Percentiles rank a stretch among this genome's conserved stretches.
phyloP scores from a whole-genome alignment of 805 yeast genomes.

The Lachancea dasiensis region DNA sequence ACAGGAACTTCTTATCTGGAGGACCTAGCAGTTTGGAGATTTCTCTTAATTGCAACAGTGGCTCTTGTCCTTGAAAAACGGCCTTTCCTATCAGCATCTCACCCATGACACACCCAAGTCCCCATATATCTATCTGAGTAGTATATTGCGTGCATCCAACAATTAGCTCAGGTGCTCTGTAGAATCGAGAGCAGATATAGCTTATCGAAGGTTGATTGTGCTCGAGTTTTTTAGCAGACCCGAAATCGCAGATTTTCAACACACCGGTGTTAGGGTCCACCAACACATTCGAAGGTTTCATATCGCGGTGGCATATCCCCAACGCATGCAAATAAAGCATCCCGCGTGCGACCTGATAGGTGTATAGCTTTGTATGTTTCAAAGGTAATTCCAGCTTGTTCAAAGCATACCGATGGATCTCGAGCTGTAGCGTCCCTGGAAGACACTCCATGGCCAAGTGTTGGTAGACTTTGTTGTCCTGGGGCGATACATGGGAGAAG shows the following conservation, averaged over 20 bases:
- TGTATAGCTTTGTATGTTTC: slow-evolving; percentile 68
- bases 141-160: slow-evolving; percentile 85
- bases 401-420: slow-evolving; percentile 62
- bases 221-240: slow-evolving; percentile 75
- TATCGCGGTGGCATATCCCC: slow-evolving; percentile 78
- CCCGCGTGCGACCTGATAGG: slow-evolving; percentile 76
- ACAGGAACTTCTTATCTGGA: slow-evolving; percentile 67
- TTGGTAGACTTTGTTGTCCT: slow-evolving; percentile 64
- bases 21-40: slow-evolving; percentile 88
- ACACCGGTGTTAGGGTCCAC: slow-evolving; percentile 64
- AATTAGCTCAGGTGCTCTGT: slow-evolving; percentile 83
- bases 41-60: slow-evolving; percentile 81
- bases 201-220: slow-evolving; percentile 83
- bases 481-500: slow-evolving; percentile 59
- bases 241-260: slow-evolving; percentile 78
- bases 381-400: slow-evolving; percentile 58
- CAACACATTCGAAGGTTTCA: slow-evolving; percentile 75
- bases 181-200: slow-evolving; percentile 92
- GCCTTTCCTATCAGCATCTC: slow-evolving; percentile 91
- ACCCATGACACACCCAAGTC: slow-evolving; percentile 92
- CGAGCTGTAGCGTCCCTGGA: slow-evolving; percentile 73
- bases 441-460: slow-evolving; percentile 83
- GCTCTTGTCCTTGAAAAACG: slow-evolving; percentile 91
- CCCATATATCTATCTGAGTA: slow-evolving; percentile 95
- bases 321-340: slow-evolving; percentile 77